Evolutionary conservation across 495 filamentous ascomycete genomes (phyloP), one percentile per base, ranked within the genome.

Genomic region (Talaromyces stipitatus): DNA sequence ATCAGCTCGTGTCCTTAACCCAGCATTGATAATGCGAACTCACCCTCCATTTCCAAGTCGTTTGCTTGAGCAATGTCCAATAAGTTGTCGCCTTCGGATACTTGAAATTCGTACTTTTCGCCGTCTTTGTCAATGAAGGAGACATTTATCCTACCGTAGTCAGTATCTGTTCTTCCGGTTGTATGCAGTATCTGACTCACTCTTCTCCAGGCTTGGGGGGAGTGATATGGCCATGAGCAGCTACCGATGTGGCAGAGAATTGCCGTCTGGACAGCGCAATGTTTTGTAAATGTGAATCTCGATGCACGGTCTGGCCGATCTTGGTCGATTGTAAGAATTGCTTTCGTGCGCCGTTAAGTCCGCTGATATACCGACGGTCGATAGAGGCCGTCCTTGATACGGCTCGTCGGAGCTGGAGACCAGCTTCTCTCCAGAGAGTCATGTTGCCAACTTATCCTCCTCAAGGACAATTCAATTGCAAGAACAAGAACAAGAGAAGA

Each of bases 51-150:
- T 71, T 98, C 94, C 10, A 98, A 71, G 64, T 97, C 94, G 71
- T 97, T 82, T 30, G 86, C 88, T 71, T 97, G 92, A 16, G 94
- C 94, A 62, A 98, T 94, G 62, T 96, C 91, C 30, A 98, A 76
- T 50, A 98, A 71, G 67, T 98, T 97, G 69, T 96, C 89, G 28
- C 94, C 95, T 65, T 85, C 82, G 4, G 83, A 74, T 10, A 96
- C 91, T 61, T 89, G 85, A 64, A 96, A 80, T 46, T 83, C 86
- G 66, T 88, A 80, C 63, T 83, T 77, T 3, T 79, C 74, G 22
- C 83, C 83, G n/a, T 97, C 91, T 70, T 97, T 97, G 72, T 97
- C 91, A 62, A 98, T 82, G 69, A 97, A 96, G 2, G 91, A 91
- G 10, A 98, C 82, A 61, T 88, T 85, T 59, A 95, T 83, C 67